These are phyloP conservation scores for Simplicillium aogashimaense DNA, from an alignment of 2,329 filamentous ascomycete species.

Conservation along the genomic window DNA sequence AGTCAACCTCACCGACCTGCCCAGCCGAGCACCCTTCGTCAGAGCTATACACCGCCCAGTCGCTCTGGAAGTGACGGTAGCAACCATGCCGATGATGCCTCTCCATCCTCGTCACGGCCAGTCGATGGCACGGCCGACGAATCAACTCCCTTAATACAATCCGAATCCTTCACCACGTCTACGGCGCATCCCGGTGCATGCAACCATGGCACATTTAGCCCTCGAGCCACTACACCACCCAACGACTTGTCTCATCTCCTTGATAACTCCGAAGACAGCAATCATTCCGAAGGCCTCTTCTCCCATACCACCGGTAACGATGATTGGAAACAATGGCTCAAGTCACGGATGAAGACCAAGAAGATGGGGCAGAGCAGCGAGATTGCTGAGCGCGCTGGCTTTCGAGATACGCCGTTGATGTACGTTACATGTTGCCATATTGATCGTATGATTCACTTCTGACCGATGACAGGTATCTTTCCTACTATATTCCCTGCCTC, in stretches of 20 bases:
- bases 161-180: slow-evolving; percentile 17
- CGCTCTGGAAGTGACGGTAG: slow-evolving; percentile 11
- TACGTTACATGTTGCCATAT: slow-evolving; percentile 28
- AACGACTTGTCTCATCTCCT: slow-evolving; percentile 15
- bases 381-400: slow-evolving; percentile 62
- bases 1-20: slow-evolving; percentile 26
- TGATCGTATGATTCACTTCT: slow-evolving; percentile 6
- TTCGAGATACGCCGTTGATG: slow-evolving; percentile 67
- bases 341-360: slow-evolving; percentile 43
- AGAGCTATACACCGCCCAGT: slow-evolving; percentile 27
- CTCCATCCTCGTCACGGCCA: slow-evolving; percentile 10
- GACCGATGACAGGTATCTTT: slow-evolving; percentile 56
- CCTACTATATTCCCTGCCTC: slow-evolving; percentile 86
- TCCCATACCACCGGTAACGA: slow-evolving; percentile 26
- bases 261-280: slow-evolving; percentile 16
- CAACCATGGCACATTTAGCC: slow-evolving; percentile 70
- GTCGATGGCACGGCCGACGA: slow-evolving; percentile 14
- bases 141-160: slow-evolving; percentile 37
- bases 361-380: slow-evolving; percentile 65
- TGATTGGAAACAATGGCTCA: slow-evolving; percentile 40
- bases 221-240: slow-evolving; percentile 44
- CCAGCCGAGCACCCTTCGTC: slow-evolving; percentile 35
- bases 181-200: slow-evolving; percentile 39
- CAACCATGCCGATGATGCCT: slow-evolving; percentile 8
- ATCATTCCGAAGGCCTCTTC: slow-evolving; percentile 18